Conservation (phyloP, 495 filamentous ascomycete species). For the Trichodelitschia bisporula region DNA sequence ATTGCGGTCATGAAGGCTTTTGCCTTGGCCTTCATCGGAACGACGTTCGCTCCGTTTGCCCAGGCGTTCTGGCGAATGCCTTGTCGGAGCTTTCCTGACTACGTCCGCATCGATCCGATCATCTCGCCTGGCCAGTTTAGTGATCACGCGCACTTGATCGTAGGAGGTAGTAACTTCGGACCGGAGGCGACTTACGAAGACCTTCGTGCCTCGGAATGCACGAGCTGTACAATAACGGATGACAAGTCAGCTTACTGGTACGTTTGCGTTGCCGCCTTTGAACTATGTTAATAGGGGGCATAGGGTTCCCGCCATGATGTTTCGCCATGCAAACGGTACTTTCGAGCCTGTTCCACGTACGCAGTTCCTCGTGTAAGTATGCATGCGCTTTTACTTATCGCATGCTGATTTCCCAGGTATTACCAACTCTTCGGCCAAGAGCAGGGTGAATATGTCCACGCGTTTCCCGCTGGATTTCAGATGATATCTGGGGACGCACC, state of each 20-base stretch:
- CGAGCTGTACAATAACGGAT: constrained; percentile 30
- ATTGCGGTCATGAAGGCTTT: no score
- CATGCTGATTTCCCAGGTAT: constrained; percentile 22
- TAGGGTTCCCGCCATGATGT: constrained; percentile 33
- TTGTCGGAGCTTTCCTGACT: constrained; percentile 39
- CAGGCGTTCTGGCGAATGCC: constrained; percentile 76
- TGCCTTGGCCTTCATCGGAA: no score
- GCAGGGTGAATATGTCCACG: constrained; percentile 36
- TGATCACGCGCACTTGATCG: constrained; percentile 25
- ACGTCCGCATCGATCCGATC: constrained; percentile 32
- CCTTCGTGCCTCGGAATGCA: constrained; percentile 25
- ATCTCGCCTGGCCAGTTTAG: constrained; percentile 22
- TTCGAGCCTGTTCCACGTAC: constrained; percentile 26
- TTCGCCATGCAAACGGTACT: constrained; percentile 28
- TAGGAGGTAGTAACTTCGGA: constrained; percentile 28
- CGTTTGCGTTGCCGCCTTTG: no score
- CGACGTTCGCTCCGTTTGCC: no score
- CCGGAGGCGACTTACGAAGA: constrained; percentile 18
- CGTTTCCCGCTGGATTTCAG: constrained; percentile 57
- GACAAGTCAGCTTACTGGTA: constrained; percentile 40
- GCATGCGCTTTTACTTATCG: constrained; percentile 24
- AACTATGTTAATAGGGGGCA: no score
- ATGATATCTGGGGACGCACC: constrained; percentile 63
- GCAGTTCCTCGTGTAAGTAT: no score
- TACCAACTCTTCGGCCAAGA: constrained; percentile 44